A percentile compares a stretch with the other conserved stretches of the same genome.
Evolutionary conservation across 805 yeast species (phyloP).

Genomic region (Alloascoidea africana): DNA sequence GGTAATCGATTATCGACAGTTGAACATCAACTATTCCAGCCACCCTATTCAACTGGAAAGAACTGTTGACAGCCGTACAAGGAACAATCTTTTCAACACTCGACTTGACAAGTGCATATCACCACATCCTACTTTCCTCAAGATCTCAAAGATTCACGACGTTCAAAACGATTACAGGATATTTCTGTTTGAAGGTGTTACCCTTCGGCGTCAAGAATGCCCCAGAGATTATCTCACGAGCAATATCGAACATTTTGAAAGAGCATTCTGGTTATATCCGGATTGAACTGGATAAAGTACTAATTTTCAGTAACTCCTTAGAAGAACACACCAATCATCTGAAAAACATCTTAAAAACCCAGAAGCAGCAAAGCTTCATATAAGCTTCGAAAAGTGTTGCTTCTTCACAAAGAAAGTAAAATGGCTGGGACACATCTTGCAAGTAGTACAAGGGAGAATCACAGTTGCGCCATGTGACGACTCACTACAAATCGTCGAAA

Average conservation of each 20-base stretch:
- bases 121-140: too few relatives aligned
- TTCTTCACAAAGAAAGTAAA: background rate
- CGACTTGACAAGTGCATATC: too few relatives aligned
- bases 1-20: too few relatives aligned
- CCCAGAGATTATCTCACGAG: background rate
- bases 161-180: too few relatives aligned
- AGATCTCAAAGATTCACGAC: too few relatives aligned
- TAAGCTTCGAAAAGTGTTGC: background rate
- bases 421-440: constrained; percentile 1
- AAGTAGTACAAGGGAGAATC: background rate
- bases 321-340: background rate
- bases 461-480: background rate
- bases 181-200: too few relatives aligned
- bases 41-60: too few relatives aligned
- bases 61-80: too few relatives aligned
- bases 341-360: background rate
- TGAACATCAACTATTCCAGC: background rate
- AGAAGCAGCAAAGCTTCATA: background rate
- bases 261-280: background rate
- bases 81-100: too few relatives aligned
- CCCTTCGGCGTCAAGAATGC: too few relatives aligned
- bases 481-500: background rate
- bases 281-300: background rate
- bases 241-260: background rate
- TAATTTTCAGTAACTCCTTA: background rate